Evolutionary conservation across 2,329 filamentous ascomycete species (phyloP), one percentile per base, ranked within the genome.

Genomic region (Helicocarpus griseus): DNA sequence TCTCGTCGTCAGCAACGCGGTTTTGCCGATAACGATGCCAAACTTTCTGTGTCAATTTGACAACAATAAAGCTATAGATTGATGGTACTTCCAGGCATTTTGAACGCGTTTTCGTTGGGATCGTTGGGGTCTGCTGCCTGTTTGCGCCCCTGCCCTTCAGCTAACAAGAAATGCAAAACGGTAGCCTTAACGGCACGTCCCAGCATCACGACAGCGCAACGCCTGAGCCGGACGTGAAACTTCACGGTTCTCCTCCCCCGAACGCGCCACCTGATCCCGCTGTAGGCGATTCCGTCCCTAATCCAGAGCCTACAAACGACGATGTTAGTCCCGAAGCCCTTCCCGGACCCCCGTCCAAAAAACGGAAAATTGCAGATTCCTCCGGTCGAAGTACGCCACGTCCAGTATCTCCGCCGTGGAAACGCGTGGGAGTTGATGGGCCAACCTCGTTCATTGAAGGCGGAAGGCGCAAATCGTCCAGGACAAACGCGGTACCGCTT

Each of bases 391-490:
- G 66, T 21, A 69, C 66, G 24, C 65, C 71, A n/a, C 66, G 71
- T 44, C 65, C 68, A 43, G 59, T 66, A 38, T 97, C 91, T 56
- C 93, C 93, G 58, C 93, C 93, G 21, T 98, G 93, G 93, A 97
- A 93, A 73, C 87, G 82, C 63, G 79, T 87, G 56, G 79, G 79
- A 53, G 88, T 86, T 38, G 87, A 95, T 26, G 93, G 93, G 0
- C 93, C 93, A 21, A 93, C 91, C 3, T 86, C 87, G 0, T 90
- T 94, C 65, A 79, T 86, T 43, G 74, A 78, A 54, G 75, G 80
- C 64, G 81, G 81, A 36, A 75, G 75, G 57, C 73, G 81, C 54
- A 81, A 79, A 65, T 84, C 81, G 41, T 77, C 79, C 46, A 73
- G 81, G 59, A 77, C 79, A 49, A 71, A 71, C 57, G 56, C 57